These are phyloP conservation scores for Aspergillus nidulans DNA, from an alignment of 495 filamentous ascomycete genomes.

Conservation along the genomic window DNA sequence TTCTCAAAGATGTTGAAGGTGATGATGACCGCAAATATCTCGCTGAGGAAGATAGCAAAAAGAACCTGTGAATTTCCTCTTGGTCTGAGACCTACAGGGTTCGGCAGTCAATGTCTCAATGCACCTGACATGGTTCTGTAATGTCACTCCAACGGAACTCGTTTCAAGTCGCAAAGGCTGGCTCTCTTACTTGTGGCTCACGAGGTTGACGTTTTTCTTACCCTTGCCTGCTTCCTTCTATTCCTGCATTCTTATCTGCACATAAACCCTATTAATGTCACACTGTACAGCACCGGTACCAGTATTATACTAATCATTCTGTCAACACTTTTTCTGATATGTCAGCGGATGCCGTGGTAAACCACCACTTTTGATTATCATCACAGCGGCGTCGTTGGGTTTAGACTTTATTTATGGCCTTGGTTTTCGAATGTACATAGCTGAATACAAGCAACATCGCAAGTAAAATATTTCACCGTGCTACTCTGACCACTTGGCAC, in stretches of 20 bases:
- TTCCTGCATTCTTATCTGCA: neutral
- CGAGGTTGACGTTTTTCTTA: conserved; percentile 11
- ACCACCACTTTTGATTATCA: neutral
- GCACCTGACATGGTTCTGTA: neutral
- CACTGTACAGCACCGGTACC: conserved; percentile 7
- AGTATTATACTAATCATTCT: conserved; percentile 7
- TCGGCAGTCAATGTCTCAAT: neutral
- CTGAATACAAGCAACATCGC: neutral
- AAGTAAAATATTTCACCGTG: no score
- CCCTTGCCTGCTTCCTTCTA: neutral
- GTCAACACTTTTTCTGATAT: neutral
- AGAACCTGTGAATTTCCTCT: conserved; percentile 25
- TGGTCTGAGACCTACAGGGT: neutral
- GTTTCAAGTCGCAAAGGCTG: neutral
- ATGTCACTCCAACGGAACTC: neutral
- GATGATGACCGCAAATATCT: conserved; percentile 75
- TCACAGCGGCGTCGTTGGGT: neutral
- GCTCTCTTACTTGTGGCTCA: neutral
- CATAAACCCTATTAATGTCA: neutral
- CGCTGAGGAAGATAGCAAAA: conserved; percentile 40
- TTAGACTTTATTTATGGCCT: neutral
- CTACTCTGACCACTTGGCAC: no score
- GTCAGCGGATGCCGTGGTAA: neutral
- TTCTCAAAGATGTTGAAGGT: conserved; percentile 81
- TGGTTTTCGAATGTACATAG: neutral